Evolutionary conservation across 169 alveolate species (phyloP), one percentile per base, ranked within the genome.

Genomic region (Eimeria zaria): DNA sequence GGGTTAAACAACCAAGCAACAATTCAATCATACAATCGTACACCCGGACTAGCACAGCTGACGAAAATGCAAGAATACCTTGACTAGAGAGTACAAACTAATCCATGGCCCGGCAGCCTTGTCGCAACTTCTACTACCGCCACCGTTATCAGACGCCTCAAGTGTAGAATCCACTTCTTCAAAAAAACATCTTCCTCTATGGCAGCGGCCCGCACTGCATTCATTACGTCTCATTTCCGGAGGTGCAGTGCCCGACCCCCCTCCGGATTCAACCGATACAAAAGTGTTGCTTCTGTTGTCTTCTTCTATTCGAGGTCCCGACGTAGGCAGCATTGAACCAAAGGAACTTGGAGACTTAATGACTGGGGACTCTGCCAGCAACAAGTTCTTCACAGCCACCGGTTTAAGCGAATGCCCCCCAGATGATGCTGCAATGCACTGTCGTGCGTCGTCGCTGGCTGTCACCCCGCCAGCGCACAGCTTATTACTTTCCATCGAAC

Each of bases 281-380:
- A 62, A 60, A 41, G 60, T 41, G 93, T 64, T 58, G 24, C 48
- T 41, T 64, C 76, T 64, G 41, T 39, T 83, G 6, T 87, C 80
- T 20, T 44, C 46, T 30, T n/a, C 83, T n/a, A 41, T 27, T 24
- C 93, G 81, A 64, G 81, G 78, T 87, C 46, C 80, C 24, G 83
- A 39, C 16, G 39, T 51, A 20, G 73, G 78, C 46, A 41, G 27
- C 58, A 53, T 83, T 36, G 81, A 87, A 36, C 60, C 93, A 55
- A 33, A 24, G 48, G 83, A 27, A 60, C 64, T 44, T 58, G 83
- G 62, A 22, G 81, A 87, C 33, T 39, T 51, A 22, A 44, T 62
- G n/a, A 87, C 93, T 41, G 93, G 69, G 33, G 81, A 87, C 51
- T 87, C 93, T 55, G 91, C 78, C 62, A 60, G 64, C 44, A 64